Base-by-base conservation (phyloP, 345 rosid genomes). In the Ailanthus altissimus region DNA sequence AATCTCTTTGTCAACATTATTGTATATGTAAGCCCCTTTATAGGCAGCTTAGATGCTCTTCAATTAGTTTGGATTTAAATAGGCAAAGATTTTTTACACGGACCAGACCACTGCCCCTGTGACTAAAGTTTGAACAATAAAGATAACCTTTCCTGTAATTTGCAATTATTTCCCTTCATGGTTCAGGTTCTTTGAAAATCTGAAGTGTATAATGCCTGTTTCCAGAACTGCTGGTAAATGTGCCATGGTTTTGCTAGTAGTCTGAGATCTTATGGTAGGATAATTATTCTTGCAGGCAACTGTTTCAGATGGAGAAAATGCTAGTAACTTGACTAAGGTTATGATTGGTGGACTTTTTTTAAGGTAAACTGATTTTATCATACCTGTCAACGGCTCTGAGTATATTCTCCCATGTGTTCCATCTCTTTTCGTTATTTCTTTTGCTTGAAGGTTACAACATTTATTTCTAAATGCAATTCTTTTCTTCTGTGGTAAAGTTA, bases 251-350 rank as follows among this genome's bases (percentile, higher is more conserved):
- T 45, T 58, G 73, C 62, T 64, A 40, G 46, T 23, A 16, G 40
- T 75, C 36, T 10, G 58, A 64, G 61, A 78, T 80, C 78, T 80
- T 59, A 84, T 67, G 50, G 66, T 61, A 28, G 50, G 76, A 20
- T 74, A 63, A 71, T 64, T 77, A 67, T 86, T 71, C 72, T 64
- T 84, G 74, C 93, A 96, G 99, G 92, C 98, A 61, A 91, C 94
- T 89, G 94, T 92, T 85, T 88, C 95, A 40, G 95, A 92, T 77
- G 99, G 98, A 77, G 94, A 91, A 80, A 82, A 49, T 75, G 88
- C 93, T 62, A 92, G 85, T 75, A 86, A 87, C 80, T 87, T 94
- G 91, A 92, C 98, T 18, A 93, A 81, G 78, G 84, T 93, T 78
- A 74, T 83, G 86, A 77, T 96, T 63, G 90, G 93, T 73, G 99